Evolutionary conservation across 2,329 filamentous ascomycete species (phyloP), one percentile per base, ranked within the genome.

Genomic region (Trichophyton mentagrophytes): DNA sequence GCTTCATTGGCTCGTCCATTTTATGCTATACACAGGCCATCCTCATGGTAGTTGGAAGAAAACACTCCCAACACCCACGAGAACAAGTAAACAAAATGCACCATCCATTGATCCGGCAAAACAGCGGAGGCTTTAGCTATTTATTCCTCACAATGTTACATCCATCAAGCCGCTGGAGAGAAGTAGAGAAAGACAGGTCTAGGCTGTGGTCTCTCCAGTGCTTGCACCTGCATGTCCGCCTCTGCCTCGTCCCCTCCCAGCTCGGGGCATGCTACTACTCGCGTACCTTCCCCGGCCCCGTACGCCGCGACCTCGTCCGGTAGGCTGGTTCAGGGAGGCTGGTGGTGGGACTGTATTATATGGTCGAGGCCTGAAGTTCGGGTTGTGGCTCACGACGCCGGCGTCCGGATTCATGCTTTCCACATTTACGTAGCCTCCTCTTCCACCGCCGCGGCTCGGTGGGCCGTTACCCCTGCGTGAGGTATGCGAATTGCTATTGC

Each of bases 301-400:
- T 17, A 15, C 27, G 47, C 61, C 61, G 60, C 63, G 59, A 13
- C 65, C 65, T 46, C 70, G 64, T 2, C 36, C 40, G 49, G 69
- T 66, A 44, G 67, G 63, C 20, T 69, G 66, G 22, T 72, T 70
- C 30, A 76, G 61, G 58, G 56, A 67, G 20, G 70, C 63, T n/a
- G 74, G 74, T 36, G 74, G 74, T 33, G 79, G 77, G 3, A 79
- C 77, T 61, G 73, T 76, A 59, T 70, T 69, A 63, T 79, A 79
- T 64, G 71, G 71, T 63, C 79, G 76, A 11, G 79, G 78, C 51
- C 74, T 72, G 69, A 82, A 82, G 56, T 74, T 74, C 2, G 77
- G 78, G 66, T 81, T 82, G 67, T 78, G 77, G 56, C 72, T 68
- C n/a, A 81, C 68, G 6, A 83, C 74, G 25, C 78, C 79, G 38